These are phyloP conservation scores for Mortierella sp. DNA, from an alignment of 371 early-diverging fungal species.

Conservation along the genomic window DNA sequence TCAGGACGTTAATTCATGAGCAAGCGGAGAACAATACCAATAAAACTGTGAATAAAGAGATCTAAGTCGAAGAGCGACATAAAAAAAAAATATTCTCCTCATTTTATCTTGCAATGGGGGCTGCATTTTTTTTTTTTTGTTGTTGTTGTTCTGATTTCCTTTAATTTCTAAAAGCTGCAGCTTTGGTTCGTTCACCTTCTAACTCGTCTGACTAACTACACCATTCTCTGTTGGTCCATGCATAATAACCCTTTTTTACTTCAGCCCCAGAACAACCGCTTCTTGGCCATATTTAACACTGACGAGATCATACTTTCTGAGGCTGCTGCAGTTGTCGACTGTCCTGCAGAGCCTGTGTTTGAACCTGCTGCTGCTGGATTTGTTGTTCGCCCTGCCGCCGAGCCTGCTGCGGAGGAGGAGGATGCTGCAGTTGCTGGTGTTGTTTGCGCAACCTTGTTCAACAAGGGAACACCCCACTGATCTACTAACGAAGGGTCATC, in stretches of 20 bases:
- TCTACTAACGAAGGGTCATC: slow-evolving; percentile 37
- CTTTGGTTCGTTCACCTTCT: too few species aligned
- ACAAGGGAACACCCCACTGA: slow-evolving; percentile 21
- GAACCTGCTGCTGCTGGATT: neutral
- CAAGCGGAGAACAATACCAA: neutral
- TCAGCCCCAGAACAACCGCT: slow-evolving; percentile 53
- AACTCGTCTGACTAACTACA: too few species aligned
- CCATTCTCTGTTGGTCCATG: too few species aligned
- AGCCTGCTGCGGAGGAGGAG: neutral
- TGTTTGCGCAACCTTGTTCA: neutral
- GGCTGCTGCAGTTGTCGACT: neutral
- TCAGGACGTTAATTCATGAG: neutral
- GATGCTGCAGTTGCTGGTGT: neutral
- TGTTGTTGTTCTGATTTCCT: too few species aligned
- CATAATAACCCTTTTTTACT: neutral
- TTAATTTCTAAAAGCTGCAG: too few species aligned
- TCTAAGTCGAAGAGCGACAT: neutral
- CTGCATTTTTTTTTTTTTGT: neutral
- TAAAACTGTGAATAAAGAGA: neutral
- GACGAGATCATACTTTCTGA: slow-evolving; percentile 29
- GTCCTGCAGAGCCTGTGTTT: neutral
- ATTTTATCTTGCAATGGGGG: too few species aligned
- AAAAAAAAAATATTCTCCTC: too few species aligned
- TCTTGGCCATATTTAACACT: slow-evolving; percentile 42
- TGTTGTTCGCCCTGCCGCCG: neutral